A percentile compares a stretch with the other conserved stretches of the same genome.
These are phyloP conservation scores for Stereocaulon alpinum DNA, from an alignment of 495 filamentous ascomycete species.

Conservation along the genomic window DNA sequence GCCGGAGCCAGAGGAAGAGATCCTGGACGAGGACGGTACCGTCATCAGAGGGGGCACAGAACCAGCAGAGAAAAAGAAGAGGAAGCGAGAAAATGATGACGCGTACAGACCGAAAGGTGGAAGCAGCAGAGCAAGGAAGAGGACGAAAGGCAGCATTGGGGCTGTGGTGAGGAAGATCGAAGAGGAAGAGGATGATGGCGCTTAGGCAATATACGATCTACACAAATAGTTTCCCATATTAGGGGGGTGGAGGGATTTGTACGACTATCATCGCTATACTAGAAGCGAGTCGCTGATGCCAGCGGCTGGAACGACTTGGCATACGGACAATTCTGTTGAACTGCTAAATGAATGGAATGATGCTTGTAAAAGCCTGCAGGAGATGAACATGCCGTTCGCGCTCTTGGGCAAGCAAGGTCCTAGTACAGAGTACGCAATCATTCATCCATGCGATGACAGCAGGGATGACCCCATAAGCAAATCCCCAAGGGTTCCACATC, in stretches of 20 bases:
- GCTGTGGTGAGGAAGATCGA: constrained; percentile 7
- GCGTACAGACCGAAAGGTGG: constrained; percentile 61
- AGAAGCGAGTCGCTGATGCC: not conserved
- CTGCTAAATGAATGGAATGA: too few relatives aligned
- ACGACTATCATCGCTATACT: not conserved
- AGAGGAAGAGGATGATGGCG: constrained; percentile 1
- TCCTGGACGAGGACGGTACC: constrained; percentile 43
- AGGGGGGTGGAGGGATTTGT: not conserved
- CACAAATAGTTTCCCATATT: too few relatives aligned
- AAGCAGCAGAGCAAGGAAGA: constrained; percentile 49
- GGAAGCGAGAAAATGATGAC: constrained; percentile 57
- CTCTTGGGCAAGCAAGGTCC: too few relatives aligned
- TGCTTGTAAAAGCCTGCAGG: too few relatives aligned
- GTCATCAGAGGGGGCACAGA: constrained; percentile 33
- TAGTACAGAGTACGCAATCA: too few relatives aligned
- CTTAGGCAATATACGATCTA: not conserved
- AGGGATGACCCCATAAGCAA: too few relatives aligned
- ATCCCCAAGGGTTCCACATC: too few relatives aligned
- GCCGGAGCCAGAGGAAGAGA: constrained; percentile 39
- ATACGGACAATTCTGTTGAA: too few relatives aligned
- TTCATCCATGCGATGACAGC: too few relatives aligned
- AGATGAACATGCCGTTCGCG: too few relatives aligned
- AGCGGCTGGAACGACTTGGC: not conserved
- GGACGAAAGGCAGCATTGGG: constrained; percentile 30
- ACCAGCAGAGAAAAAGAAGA: constrained; percentile 34